Percentiles rank a stretch among this genome's conserved stretches.
Conservation (phyloP, 169 alveolate genomes). For the Perkinsus olseni region DNA sequence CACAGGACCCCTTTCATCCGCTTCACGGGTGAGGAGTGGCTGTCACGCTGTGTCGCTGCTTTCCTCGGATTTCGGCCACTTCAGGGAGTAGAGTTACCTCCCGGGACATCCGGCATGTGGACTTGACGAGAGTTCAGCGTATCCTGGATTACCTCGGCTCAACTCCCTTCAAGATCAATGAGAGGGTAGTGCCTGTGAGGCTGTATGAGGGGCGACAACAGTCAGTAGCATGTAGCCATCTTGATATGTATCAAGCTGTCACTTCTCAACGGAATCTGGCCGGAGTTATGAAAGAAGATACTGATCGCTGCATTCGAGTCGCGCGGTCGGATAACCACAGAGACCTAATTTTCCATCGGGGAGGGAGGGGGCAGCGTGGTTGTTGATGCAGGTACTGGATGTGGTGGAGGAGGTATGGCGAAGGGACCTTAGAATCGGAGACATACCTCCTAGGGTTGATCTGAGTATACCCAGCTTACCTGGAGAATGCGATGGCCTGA, state of each 20-base stretch:
- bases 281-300: too few relatives aligned
- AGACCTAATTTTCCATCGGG: too few relatives aligned
- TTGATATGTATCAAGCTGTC: too few relatives aligned
- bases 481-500: conserved; percentile 17
- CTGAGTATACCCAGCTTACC: conserved; percentile 7
- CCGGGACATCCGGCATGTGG: neutral
- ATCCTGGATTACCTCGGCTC: neutral
- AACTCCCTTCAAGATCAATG: neutral
- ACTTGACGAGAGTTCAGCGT: neutral
- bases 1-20: neutral
- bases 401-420: conserved; percentile 30
- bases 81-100: neutral
- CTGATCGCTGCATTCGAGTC: too few relatives aligned
- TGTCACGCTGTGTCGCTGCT: neutral
- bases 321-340: too few relatives aligned
- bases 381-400: conserved; percentile 10
- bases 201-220: too few relatives aligned
- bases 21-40: neutral
- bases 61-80: neutral
- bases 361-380: too few relatives aligned
- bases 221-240: too few relatives aligned
- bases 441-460: conserved; percentile 26
- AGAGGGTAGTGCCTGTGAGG: neutral
- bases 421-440: conserved; percentile 17
- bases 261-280: too few relatives aligned